Evolutionary conservation across 495 filamentous ascomycete species (phyloP), one percentile per base, ranked within the genome.

Genomic region (Astrothelium macrocarpum): DNA sequence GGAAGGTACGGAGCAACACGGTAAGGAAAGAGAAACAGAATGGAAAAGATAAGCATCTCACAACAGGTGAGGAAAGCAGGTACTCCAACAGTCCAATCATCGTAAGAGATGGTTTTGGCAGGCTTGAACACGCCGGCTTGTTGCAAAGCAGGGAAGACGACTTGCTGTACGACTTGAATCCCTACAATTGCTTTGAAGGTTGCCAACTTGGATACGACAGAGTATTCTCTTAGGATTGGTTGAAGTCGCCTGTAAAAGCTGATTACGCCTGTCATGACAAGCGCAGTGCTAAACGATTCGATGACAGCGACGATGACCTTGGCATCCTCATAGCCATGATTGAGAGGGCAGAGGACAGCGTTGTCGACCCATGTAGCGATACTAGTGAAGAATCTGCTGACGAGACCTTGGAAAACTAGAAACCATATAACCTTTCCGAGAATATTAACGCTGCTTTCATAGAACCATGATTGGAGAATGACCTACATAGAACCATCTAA

Each of bases 401-500:
- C 34, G 3, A 65, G 64, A 11, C 29, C n/a, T 25, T 65, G 64
- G 59, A 65, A 65, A 26, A 65, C 64, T 4, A 49, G 20, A 28
- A 62, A 32, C 64, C 64, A 62, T 28, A 65, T 31, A 16, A 60
- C 36, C 63, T 64, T n/a, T 32, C 7, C n/a, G 32, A 23, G 20
- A 60, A 32, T 26, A 34, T 5, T 46, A 23, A 18, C 3, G 2
- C 26, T 58, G 49, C 16, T 5, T 1, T 18, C 5, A 56, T 32
- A 2, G 45, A 4, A 10, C 49, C 5, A 32, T n/a, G 16, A 5
- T 46, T 14, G 18, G 32, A 39, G 4, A 23, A n/a, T 9, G 12
- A 26, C 63, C 60, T 64, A 62, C 64, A 32, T 65, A 65, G 29
- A 65, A 65, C 59, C 59, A 65, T 36, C 59, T 60, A 2, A 65